Evolutionary conservation across 179 eudicot species (phyloP), one percentile per base, ranked within the genome.

Genomic region (Spinacia oleracea): DNA sequence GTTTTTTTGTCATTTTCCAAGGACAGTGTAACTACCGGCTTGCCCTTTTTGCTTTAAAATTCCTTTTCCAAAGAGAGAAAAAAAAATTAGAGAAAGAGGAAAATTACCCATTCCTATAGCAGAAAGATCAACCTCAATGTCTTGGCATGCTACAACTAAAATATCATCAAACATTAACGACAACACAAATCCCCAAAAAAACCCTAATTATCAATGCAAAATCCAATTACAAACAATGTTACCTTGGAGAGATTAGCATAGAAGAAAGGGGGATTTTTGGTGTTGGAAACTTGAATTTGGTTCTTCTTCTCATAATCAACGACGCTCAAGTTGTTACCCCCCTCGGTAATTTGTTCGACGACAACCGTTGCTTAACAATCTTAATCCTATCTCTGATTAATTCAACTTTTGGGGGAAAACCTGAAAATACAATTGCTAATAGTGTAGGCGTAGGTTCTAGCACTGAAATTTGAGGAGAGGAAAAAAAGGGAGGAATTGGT

Each of bases 271-370:
- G 63, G 63, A 29, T 73, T 73, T 77, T 92, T 91, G 74, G 97
- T 91, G 63, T 92, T 89, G 78, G 97, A 92, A 58, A 92, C 97
- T 76, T 92, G 97, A 85, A 92, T 92, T 2, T 93, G 92, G 32
- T 91, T 92, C 88, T 89, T 91, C 80, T 89, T 89, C 35, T 80
- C 76, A 34, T 81, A 79, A 59, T 91, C 97, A 9, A 74, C 72
- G 58, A 92, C 83, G 87, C 65, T 84, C 16, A 91, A 80, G 74
- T 86, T 91, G 84, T 77, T 86, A 5, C 89, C 87, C 70, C 86
- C 89, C 31, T 88, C 95, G 0, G 92, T 85, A 34, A 91, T 85
- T 75, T 86, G 91, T 55, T 89, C 93, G 6, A 83, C 82, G 20
- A 73, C 79, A 29, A 80, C 79, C 85, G 79, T 83, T 29, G 68